Conservation (phyloP, 495 filamentous ascomycete genomes). For the Penicillium angulare region DNA sequence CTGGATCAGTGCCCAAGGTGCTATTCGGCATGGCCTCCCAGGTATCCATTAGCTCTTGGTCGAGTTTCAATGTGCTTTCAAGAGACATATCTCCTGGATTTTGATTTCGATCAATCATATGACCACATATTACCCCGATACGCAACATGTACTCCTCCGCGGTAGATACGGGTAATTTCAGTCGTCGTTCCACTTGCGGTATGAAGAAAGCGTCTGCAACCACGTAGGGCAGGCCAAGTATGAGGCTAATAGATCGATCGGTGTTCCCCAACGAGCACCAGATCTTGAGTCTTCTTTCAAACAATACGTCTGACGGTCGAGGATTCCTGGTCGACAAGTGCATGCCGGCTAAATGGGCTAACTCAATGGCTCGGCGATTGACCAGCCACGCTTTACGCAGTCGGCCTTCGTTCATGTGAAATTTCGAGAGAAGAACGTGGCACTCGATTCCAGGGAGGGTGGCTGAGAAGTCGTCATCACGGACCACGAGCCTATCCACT, state of each 20-base stretch:
- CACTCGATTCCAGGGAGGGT: constrained; percentile 53
- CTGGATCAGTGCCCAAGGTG: constrained; percentile 27
- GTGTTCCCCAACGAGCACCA: constrained; percentile 45
- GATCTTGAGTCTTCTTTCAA: constrained; percentile 32
- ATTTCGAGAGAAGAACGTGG: constrained; percentile 45
- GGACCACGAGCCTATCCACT: constrained; percentile 41
- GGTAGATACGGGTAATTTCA: constrained; percentile 15
- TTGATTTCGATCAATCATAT: constrained; percentile 53
- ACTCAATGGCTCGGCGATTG: constrained; percentile 44
- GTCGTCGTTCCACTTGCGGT: constrained; percentile 18
- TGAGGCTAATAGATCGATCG: constrained; percentile 46
- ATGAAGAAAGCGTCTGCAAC: constrained; percentile 37
- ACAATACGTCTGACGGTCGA: constrained; percentile 19
- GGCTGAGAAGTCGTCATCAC: constrained; percentile 47
- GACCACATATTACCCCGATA: constrained; percentile 39
- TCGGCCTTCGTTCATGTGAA: constrained; percentile 48
- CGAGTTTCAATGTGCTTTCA: constrained; percentile 42
- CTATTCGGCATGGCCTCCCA: constrained; percentile 32
- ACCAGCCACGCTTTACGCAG: constrained; percentile 51
- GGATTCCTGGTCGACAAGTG: constrained; percentile 29
- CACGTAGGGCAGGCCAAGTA: constrained; percentile 52
- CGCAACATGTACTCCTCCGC: constrained; percentile 31
- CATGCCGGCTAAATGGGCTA: constrained; percentile 48
- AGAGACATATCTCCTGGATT: constrained; percentile 34
- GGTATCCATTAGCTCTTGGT: constrained; percentile 46